Base-by-base conservation (phyloP, 2,329 filamentous ascomycete genomes). In the Colletotrichum nymphaeae region DNA sequence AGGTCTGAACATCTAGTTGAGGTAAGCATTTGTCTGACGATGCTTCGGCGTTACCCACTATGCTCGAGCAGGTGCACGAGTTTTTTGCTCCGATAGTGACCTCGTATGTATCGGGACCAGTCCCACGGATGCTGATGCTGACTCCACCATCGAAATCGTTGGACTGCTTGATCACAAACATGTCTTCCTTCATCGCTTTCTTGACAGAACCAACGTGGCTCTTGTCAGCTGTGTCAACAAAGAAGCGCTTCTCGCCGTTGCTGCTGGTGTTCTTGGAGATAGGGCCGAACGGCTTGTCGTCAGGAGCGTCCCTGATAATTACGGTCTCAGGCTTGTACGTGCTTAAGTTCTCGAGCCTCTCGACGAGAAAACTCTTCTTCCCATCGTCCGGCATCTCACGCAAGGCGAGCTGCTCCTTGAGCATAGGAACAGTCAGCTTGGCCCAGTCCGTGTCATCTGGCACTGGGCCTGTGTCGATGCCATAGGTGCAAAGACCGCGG, bases 341-440 rank as follows among this genome's bases (percentile, higher is more conserved):
- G 42, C 66, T 60, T 59, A 60, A 74, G 49, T 66, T 55, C 6
- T 56, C 26, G 42, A 74, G 67, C 8, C 72, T 35, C 32, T 66
- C 59, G 22, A 75, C 35, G n/a, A 75, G 55, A 3, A 58, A 56
- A 3, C 52, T 19, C 60, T 71, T 74, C 11, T 64, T 64, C 4
- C 72, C 74, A 8, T 26, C 7, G 8, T 49, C 42, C 14, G 53
- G 55, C 5, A 74, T 35, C 42, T 63, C 57, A 19, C 72, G 67
- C 55, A 75, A 66, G 22, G 12, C 26, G 12, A 74, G 67, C 72
- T 74, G 72, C 26, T 75, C 72, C 28, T 63, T 66, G n/a, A 75
- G 55, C 16, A 72, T 70, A n/a, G 67, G 35, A 11, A 69, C 16
- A 12, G 57, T n/a, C 4, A 75, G 49, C 55, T 55, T 62, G 32